Percentiles rank a stretch among this genome's conserved stretches.
Conservation (phyloP, 345 rosid species). For the Sisymbrium altissimum region DNA sequence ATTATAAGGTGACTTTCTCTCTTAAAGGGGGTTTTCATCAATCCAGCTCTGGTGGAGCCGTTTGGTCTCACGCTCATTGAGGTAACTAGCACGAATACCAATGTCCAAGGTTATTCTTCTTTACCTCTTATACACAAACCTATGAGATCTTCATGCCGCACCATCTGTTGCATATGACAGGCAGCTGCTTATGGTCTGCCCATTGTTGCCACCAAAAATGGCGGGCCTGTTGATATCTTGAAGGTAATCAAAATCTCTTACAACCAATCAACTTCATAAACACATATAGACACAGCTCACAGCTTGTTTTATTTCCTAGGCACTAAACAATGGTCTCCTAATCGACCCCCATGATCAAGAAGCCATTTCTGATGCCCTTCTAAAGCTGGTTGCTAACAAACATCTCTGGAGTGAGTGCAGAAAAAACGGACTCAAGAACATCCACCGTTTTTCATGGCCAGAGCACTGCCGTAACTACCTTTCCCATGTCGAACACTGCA, state of each 20-base stretch:
- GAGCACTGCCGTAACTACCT: slow-evolving; percentile 93
- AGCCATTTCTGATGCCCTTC: slow-evolving; percentile 85
- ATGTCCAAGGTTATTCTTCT: slow-evolving; percentile 33
- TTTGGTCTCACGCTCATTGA: slow-evolving; percentile 96
- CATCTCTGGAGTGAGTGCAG: slow-evolving; percentile 83
- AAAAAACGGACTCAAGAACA: slow-evolving; percentile 92
- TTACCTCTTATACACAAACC: slow-evolving; percentile 24
- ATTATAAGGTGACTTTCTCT: slow-evolving; percentile 17
- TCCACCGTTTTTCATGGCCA: slow-evolving; percentile 95
- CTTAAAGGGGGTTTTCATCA: slow-evolving; percentile 86
- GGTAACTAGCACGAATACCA: slow-evolving; percentile 42
- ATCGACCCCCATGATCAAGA: slow-evolving; percentile 92
- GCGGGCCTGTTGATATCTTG: slow-evolving; percentile 92
- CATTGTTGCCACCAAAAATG: slow-evolving; percentile 94
- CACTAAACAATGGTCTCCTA: slow-evolving; percentile 86
- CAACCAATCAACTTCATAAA: background rate
- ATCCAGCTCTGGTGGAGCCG: slow-evolving; percentile 97
- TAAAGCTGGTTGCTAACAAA: slow-evolving; percentile 90
- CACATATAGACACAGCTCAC: background rate
- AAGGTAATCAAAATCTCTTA: slow-evolving; percentile 17
- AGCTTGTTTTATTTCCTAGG: slow-evolving; percentile 37
- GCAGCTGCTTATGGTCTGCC: slow-evolving; percentile 99
- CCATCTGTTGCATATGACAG: slow-evolving; percentile 37
- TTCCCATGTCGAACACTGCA: slow-evolving; percentile 74
- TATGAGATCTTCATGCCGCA: slow-evolving; percentile 14